Conservation (phyloP, 1,284 basidiomycete species). For the Apiotrichum mycotoxinovorans region DNA sequence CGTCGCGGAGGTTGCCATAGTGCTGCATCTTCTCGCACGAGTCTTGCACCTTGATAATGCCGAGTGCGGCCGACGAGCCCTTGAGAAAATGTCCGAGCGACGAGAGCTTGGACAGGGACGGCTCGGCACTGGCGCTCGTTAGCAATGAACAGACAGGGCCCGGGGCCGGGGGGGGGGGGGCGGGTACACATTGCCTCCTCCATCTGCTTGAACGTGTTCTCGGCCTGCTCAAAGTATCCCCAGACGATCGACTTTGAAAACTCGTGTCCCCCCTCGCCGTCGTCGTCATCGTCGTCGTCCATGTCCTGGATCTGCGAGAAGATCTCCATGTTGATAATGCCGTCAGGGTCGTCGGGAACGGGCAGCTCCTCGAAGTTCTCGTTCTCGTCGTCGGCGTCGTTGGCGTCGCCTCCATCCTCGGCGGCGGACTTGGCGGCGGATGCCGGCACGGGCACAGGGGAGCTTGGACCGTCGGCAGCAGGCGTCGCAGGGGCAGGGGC, state of each 20-base stretch:
- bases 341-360: conserved; percentile 25
- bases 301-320: conserved; percentile 84
- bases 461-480: background rate
- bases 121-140: conserved; percentile 10
- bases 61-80: conserved; percentile 87
- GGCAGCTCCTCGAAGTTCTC: background rate
- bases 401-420: background rate
- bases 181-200: conserved; percentile 71
- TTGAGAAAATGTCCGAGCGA: conserved; percentile 87
- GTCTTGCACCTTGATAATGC: conserved; percentile 71
- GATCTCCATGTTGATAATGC: conserved; percentile 69
- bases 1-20: conserved; percentile 60
- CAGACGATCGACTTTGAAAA: conserved; percentile 74
- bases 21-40: conserved; percentile 88
- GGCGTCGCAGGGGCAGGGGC: background rate
- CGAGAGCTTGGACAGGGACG: conserved; percentile 56
- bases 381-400: background rate
- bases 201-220: conserved; percentile 72
- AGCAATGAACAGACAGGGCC: background rate
- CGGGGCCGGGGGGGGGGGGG: too few species aligned
- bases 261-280: conserved; percentile 54
- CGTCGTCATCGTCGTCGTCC: conserved; percentile 68
- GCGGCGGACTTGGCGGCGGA: background rate
- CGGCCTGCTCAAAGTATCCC: conserved; percentile 77
- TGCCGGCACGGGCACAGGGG: too few species aligned